phyloP scores from a whole-genome alignment of 2,329 filamentous ascomycete genomes.

The Rhexocercosporidium sp. region DNA sequence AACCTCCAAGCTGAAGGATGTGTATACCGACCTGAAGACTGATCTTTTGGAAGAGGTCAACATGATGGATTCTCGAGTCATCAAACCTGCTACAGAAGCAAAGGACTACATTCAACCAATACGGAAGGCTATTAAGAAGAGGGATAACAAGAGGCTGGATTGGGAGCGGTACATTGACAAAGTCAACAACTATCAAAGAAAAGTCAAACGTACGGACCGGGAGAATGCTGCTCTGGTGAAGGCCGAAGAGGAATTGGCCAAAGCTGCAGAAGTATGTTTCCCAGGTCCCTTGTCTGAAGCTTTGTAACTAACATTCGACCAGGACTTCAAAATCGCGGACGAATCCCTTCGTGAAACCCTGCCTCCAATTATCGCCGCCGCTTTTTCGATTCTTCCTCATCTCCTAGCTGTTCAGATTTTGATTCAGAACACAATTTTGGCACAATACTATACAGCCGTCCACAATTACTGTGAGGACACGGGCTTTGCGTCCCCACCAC shows the following conservation, averaged over 20 bases:
- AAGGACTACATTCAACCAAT: slow-evolving; percentile 72
- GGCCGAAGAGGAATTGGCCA: slow-evolving; percentile 71
- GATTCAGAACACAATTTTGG: slow-evolving; percentile 79
- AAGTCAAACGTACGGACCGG: slow-evolving; percentile 71
- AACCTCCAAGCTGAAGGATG: slow-evolving; percentile 66
- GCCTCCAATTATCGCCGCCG: slow-evolving; percentile 71
- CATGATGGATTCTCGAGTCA: slow-evolving; percentile 72
- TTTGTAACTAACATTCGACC: slow-evolving; percentile 22
- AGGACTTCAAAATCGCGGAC: slow-evolving; percentile 78
- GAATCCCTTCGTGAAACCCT: slow-evolving; percentile 73
- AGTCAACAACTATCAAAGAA: slow-evolving; percentile 71
- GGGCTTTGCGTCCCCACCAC: slow-evolving; percentile 72
- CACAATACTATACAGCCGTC: slow-evolving; percentile 77
- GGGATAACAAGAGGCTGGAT: slow-evolving; percentile 81
- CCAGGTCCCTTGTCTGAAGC: slow-evolving; percentile 19
- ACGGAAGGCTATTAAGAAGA: slow-evolving; percentile 83
- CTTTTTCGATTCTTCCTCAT: slow-evolving; percentile 76
- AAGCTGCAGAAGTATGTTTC: slow-evolving; percentile 63
- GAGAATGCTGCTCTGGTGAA: slow-evolving; percentile 75
- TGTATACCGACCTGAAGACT: slow-evolving; percentile 71
- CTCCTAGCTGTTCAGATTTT: slow-evolving; percentile 73
- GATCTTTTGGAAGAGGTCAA: slow-evolving; percentile 75
- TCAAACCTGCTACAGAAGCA: slow-evolving; percentile 72
- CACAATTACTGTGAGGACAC: slow-evolving; percentile 74
- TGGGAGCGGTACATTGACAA: slow-evolving; percentile 79